Percentiles rank a stretch among this genome's conserved stretches.
phyloP scores from a whole-genome alignment of 192 early-diverging fungal species.

The Gamsiella multidivaricata region DNA sequence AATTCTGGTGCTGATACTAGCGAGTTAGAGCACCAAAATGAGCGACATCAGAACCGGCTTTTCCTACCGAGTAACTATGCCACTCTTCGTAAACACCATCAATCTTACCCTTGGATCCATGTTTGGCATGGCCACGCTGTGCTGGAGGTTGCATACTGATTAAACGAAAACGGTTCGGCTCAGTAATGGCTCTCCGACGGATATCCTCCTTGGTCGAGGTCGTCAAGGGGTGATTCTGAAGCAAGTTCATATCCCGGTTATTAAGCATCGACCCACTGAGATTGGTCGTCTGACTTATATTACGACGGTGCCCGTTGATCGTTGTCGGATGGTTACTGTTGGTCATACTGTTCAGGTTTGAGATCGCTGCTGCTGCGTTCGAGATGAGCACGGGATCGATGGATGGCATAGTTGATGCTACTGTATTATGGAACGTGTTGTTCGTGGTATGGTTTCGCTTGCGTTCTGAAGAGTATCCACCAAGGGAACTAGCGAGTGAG shows the following conservation, averaged over 20 bases:
- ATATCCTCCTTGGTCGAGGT: conserved; percentile 19
- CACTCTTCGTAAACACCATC: not conserved
- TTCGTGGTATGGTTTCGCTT: conserved; percentile 26
- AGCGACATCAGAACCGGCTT: too few species aligned
- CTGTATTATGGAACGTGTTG: not conserved
- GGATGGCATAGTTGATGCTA: conserved; percentile 12
- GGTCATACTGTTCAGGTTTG: conserved; percentile 2
- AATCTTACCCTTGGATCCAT: conserved; percentile 16
- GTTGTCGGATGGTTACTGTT: conserved; percentile 8
- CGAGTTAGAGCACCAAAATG: not conserved
- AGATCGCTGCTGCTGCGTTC: conserved; percentile 29
- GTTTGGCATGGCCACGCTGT: conserved; percentile 2
- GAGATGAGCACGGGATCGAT: conserved; percentile 40
- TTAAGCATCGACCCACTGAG: not conserved
- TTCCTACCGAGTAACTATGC: not conserved
- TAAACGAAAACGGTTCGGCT: conserved; percentile 21
- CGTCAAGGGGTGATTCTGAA: conserved; percentile 12
- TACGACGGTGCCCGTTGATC: conserved; percentile 3
- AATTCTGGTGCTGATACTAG: not conserved
- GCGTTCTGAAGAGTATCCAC: conserved; percentile 25
- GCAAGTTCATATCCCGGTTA: not conserved
- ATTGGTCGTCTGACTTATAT: not conserved
- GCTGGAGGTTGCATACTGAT: conserved; percentile 11
- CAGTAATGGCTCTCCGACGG: conserved; percentile 41
- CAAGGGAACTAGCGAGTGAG: not conserved